Evolutionary conservation across 805 yeast species (phyloP).

Genomic region (Candida tallmaniae): DNA sequence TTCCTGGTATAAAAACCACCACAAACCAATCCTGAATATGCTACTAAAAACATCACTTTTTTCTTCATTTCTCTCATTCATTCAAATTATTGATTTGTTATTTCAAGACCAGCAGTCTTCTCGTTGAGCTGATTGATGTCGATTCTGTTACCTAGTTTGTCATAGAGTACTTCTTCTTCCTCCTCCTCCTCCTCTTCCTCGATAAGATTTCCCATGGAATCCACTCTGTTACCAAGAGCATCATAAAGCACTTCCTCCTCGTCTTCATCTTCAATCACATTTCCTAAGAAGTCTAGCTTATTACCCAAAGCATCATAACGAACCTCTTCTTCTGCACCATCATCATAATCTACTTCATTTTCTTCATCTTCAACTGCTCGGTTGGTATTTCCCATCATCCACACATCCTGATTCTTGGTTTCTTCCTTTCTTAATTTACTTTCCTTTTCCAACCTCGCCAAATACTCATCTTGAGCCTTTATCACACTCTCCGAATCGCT

Average conservation of each 20-base stretch:
- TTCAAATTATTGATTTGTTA: too few relatives aligned
- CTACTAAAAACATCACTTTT: too few relatives aligned
- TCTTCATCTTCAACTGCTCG: conserved; percentile 24
- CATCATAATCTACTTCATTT: conserved; percentile 6
- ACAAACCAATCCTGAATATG: too few relatives aligned
- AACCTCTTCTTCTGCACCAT: conserved; percentile 3
- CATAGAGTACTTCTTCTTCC: conserved; percentile 13
- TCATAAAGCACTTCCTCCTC: conserved; percentile 1
- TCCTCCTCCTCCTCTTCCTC: conserved; percentile 2
- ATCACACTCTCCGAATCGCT: conserved; percentile 73
- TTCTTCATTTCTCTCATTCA: too few relatives aligned
- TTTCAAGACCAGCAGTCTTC: too few relatives aligned
- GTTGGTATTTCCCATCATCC: conserved; percentile 79
- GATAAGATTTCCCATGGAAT: conserved; percentile 2
- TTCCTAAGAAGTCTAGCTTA: conserved; percentile 3
- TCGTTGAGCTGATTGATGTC: conserved; percentile 1
- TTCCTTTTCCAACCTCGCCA: conserved; percentile 64
- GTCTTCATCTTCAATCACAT: conserved; percentile 13
- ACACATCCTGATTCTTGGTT: conserved; percentile 54
- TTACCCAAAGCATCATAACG: conserved; percentile 10
- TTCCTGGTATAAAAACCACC: too few relatives aligned
- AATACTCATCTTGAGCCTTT: conserved; percentile 70
- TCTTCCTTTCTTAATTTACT: conserved; percentile 55
- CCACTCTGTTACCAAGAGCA: conserved; percentile 4
- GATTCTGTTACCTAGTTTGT: conserved; percentile 17